These are phyloP conservation scores for Gossypium arboreum DNA, from an alignment of 345 rosid species.

Conservation along the genomic window DNA sequence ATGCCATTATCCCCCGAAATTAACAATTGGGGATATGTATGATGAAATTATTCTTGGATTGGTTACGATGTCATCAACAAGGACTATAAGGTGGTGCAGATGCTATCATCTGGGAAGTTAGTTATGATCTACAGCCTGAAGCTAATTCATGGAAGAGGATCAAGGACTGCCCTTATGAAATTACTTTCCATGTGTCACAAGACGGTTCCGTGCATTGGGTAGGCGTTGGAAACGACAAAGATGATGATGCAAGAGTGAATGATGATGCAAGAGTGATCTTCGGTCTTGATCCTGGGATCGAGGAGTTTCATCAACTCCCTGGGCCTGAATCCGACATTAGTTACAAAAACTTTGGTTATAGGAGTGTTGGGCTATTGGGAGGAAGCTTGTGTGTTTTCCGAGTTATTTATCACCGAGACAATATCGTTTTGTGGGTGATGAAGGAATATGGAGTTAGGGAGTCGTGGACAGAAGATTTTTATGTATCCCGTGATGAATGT, in stretches of 20 bases:
- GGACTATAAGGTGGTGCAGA: neutral
- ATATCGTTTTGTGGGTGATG: constrained; percentile 5
- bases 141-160: constrained; percentile 2
- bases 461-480: neutral
- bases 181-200: neutral
- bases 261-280: neutral
- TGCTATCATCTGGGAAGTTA: neutral
- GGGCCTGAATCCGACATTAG: neutral
- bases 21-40: neutral
- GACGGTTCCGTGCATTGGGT: neutral
- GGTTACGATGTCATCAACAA: neutral
- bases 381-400: neutral
- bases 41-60: neutral
- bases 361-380: neutral
- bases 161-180: constrained; percentile 9
- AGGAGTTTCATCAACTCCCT: neutral
- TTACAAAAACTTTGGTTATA: neutral
- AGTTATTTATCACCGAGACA: neutral
- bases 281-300: neutral
- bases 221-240: neutral
- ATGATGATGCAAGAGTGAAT: too few relatives aligned
- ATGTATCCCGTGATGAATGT: neutral
- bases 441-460: constrained; percentile 7
- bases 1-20: neutral
- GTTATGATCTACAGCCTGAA: constrained; percentile 5